Evolutionary conservation across 2,329 filamentous ascomycete species (phyloP).

Genomic region (Ilyonectria sp.): DNA sequence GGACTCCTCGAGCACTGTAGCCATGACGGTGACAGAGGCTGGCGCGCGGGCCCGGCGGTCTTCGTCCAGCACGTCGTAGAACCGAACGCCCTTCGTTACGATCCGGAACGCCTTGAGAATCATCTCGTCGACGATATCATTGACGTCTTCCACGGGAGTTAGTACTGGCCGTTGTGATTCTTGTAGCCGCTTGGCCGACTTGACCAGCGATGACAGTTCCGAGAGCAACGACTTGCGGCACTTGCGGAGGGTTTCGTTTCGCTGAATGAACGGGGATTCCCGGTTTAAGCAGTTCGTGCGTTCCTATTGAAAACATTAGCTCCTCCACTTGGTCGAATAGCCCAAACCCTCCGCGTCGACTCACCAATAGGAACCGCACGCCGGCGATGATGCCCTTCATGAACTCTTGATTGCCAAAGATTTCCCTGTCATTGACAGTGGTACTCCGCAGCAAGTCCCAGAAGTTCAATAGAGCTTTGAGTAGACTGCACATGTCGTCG

Average conservation of each 20-base stretch:
- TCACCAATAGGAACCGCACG: constrained; percentile 88
- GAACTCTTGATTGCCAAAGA: constrained; percentile 93
- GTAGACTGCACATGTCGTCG: constrained; percentile 84
- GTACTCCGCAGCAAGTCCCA: constrained; percentile 91
- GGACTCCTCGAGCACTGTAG: constrained; percentile 71
- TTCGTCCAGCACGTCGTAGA: constrained; percentile 87
- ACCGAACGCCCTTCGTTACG: constrained; percentile 90
- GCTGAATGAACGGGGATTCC: constrained; percentile 82
- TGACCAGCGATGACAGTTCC: constrained; percentile 90
- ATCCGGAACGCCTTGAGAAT: constrained; percentile 95
- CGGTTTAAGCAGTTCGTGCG: constrained; percentile 88
- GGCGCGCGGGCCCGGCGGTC: constrained; percentile 66
- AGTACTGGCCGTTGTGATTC: constrained; percentile 73
- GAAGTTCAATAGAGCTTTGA: constrained; percentile 90
- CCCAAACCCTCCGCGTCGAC: constrained; percentile 52
- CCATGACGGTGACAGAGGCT: constrained; percentile 72
- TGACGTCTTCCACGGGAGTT: constrained; percentile 70
- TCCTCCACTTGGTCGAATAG: constrained; percentile 1
- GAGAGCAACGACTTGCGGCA: constrained; percentile 90
- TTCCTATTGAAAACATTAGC: constrained; percentile 71
- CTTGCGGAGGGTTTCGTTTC: constrained; percentile 82
- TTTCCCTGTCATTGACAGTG: constrained; percentile 80
- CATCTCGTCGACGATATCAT: constrained; percentile 91
- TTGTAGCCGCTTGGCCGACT: constrained; percentile 88
- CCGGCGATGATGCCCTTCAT: constrained; percentile 95